A percentile compares a stretch with the other conserved stretches of the same genome.
Conservation (phyloP, 257 asterid genomes). For the Solanum piurae region DNA sequence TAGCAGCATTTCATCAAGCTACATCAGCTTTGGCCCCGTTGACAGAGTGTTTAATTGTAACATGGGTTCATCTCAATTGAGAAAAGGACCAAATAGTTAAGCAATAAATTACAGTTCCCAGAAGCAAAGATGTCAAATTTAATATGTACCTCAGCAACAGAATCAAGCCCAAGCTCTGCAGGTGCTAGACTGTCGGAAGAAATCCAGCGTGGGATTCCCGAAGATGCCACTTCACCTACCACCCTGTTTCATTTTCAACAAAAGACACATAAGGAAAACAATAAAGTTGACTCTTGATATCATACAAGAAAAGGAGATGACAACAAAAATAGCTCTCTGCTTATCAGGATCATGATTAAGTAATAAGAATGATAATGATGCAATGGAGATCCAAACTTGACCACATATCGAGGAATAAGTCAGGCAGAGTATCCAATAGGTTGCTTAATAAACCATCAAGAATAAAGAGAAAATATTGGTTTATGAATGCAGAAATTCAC, state of each 20-base stretch:
- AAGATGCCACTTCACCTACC: constrained; percentile 56
- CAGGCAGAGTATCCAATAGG: neutral
- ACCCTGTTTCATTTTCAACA: constrained; percentile 39
- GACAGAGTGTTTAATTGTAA: neutral
- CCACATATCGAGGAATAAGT: neutral
- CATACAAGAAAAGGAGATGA: neutral
- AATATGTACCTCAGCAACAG: constrained; percentile 40
- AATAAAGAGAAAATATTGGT: neutral
- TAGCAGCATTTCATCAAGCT: neutral
- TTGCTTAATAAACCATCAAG: neutral
- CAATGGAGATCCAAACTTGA: neutral
- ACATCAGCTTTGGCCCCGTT: neutral
- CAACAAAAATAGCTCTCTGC: neutral
- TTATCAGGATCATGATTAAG: neutral
- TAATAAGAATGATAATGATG: neutral
- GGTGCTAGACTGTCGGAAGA: constrained; percentile 39
- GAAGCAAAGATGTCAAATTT: neutral
- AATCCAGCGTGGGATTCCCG: constrained; percentile 61
- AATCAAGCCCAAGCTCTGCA: constrained; percentile 28
- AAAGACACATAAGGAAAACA: neutral
- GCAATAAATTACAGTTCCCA: neutral
- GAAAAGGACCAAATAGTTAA: neutral
- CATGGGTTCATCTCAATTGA: neutral
- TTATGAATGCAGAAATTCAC: neutral
- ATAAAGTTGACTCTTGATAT: neutral